Evolutionary conservation across 495 filamentous ascomycete species (phyloP).

Genomic region (Hapsidospora chrysogenum): DNA sequence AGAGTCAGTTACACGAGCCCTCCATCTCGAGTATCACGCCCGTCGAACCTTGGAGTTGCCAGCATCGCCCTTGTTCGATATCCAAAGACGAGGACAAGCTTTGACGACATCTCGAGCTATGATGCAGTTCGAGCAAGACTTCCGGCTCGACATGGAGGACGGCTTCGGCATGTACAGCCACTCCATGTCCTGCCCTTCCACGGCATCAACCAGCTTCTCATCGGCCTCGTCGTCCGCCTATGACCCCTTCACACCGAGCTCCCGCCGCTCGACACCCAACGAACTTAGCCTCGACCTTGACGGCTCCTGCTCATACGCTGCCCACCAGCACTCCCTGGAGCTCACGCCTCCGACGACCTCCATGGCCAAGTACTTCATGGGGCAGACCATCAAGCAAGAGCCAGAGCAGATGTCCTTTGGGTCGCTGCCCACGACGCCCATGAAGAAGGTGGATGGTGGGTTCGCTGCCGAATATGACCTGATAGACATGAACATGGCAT

Average conservation of each 20-base stretch:
- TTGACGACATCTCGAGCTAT: too few species aligned
- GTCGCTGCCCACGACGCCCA: constrained; percentile 1
- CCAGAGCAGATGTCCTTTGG: constrained; percentile 1
- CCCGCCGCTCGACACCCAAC: constrained; percentile 10
- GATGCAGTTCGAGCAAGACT: background rate
- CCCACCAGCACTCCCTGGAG: background rate
- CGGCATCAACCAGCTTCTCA: constrained; percentile 12
- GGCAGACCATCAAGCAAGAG: background rate
- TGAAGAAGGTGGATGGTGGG: constrained; percentile 1
- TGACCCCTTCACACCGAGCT: constrained; percentile 19
- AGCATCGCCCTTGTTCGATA: too few species aligned
- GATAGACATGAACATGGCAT: constrained; percentile 11
- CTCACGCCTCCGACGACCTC: background rate
- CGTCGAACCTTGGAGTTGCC: too few species aligned
- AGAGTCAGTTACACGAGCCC: too few species aligned
- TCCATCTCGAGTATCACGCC: too few species aligned
- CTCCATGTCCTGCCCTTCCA: constrained; percentile 9
- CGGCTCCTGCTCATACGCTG: constrained; percentile 7
- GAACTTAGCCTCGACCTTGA: background rate
- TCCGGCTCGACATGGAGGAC: constrained; percentile 9
- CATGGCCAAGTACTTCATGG: background rate
- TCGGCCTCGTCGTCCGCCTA: constrained; percentile 18
- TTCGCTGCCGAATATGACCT: background rate
- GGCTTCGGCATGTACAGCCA: constrained; percentile 12
- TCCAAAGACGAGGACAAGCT: too few species aligned